These are phyloP conservation scores for Quercus berberidifolia DNA, from an alignment of 306 rosid species.

Conservation along the genomic window DNA sequence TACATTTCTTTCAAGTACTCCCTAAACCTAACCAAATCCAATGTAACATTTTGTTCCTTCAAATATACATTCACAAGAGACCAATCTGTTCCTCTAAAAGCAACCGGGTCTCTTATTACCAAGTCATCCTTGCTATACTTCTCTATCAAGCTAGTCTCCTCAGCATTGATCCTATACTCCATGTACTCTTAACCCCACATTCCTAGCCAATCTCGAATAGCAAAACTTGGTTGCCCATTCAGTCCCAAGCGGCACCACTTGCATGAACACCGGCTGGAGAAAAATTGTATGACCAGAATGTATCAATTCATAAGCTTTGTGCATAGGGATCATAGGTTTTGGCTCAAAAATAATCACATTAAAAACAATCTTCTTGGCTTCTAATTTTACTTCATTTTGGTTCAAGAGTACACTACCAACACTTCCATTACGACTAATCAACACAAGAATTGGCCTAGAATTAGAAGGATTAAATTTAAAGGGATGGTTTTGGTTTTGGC, in stretches of 20 bases:
- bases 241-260: constrained; percentile 51
- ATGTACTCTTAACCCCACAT: constrained; percentile 26
- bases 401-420: constrained; percentile 28
- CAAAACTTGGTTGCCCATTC: constrained; percentile 27
- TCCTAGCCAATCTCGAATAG: constrained; percentile 6
- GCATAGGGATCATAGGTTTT: neutral
- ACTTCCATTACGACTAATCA: constrained; percentile 2
- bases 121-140: constrained; percentile 25
- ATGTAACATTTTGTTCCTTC: too few species aligned
- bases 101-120: neutral
- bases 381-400: constrained; percentile 6
- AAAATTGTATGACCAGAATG: constrained; percentile 36
- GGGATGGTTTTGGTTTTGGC: neutral
- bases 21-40: too few species aligned
- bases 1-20: too few species aligned
- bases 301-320: neutral
- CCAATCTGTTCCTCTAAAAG: constrained; percentile 16
- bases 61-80: neutral
- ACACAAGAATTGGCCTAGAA: constrained; percentile 12
- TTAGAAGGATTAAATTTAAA: neutral
- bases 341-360: constrained; percentile 32
- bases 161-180: constrained; percentile 26
- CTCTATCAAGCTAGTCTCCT: constrained; percentile 28
- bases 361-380: constrained; percentile 30
- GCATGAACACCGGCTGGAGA: constrained; percentile 21